Evolutionary conservation across 371 early-diverging fungal genomes (phyloP), one percentile per base, ranked within the genome.

Genomic region (Mucor irregularis): DNA sequence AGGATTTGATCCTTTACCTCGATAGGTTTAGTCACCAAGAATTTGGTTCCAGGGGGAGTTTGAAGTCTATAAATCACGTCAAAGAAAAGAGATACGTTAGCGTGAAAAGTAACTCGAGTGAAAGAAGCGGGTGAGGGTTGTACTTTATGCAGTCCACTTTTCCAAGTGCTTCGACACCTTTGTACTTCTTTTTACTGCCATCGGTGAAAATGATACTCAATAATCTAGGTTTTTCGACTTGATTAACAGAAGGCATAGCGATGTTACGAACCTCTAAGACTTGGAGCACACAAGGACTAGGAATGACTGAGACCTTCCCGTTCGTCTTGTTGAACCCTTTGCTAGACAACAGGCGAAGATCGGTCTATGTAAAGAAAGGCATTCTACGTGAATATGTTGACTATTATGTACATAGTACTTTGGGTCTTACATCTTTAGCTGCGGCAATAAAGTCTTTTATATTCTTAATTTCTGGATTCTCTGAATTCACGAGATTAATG

Each of bases 1-100:
- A 74, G 31, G 17, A 74, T 37, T 24, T 72, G 61, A 17, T 74
- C 71, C 17, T 57, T 59, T 5, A 78, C 61, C 5, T 38, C 51
- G 42, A 78, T 74, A 2, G 69, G 60, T 22, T 68, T 61, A 5
- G 55, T 68, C 11, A 78, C 68, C 17, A 73, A 13, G 17, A 58
- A 63, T 35, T 78, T 78, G 1, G 73, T 68, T 17, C 78, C 78
- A n/a, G 78, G 78, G 5, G 69, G 71, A 0, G 75, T 74, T 52
- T 69, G 65, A 21, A 74, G 48, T 21, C 74, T 73, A 54, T 10
- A 16, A 19, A n/a, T 7, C 5, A 14, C 8, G 38, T 37, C 29
- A 31, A 22, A 9, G 43, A 16, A 33, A 44, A 21, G 16, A 51
- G n/a, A 33, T 22, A 53, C 4, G 40, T 28, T 45, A 8, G 7